phyloP scores from a whole-genome alignment of 495 filamentous ascomycete species.

The Talaromyces thailandensis region DNA sequence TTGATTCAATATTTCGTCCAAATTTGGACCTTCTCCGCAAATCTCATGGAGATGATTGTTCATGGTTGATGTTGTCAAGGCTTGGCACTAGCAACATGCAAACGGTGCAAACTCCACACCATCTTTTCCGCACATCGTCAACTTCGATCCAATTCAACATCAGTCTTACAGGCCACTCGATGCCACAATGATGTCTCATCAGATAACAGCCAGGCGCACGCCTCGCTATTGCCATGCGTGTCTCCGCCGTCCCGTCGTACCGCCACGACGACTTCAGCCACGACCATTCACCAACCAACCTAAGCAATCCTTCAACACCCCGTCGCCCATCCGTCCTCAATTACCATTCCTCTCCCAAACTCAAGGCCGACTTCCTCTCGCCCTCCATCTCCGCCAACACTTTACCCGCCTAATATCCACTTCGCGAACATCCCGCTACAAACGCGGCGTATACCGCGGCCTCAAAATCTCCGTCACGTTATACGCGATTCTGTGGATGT shows the following conservation, averaged over 20 bases:
- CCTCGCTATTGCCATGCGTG: not conserved
- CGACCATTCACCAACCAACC: conserved; percentile 41
- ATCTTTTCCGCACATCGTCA: not conserved
- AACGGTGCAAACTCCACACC: not conserved
- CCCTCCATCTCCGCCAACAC: conserved; percentile 40
- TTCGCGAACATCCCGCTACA: conserved; percentile 58
- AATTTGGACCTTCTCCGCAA: too few relatives aligned
- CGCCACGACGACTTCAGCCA: not conserved
- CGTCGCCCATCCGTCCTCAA: conserved; percentile 54
- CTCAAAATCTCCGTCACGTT: conserved; percentile 47
- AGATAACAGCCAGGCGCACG: not conserved
- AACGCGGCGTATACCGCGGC: conserved; percentile 50
- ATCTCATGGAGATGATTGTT: not conserved
- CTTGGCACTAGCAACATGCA: not conserved
- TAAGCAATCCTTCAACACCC: conserved; percentile 38
- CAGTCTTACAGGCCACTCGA: not conserved
- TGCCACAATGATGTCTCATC: conserved; percentile 1
- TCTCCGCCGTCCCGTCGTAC: not conserved
- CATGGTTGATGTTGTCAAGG: not conserved
- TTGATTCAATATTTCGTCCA: too few relatives aligned
- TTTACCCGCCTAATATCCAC: conserved; percentile 69
- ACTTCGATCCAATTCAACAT: not conserved
- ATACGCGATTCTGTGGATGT: conserved; percentile 44
- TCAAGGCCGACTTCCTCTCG: conserved; percentile 25
- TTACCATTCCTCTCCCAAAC: conserved; percentile 64